Base-by-base conservation (phyloP, 495 filamentous ascomycete genomes). In the Penicillium silybi region DNA sequence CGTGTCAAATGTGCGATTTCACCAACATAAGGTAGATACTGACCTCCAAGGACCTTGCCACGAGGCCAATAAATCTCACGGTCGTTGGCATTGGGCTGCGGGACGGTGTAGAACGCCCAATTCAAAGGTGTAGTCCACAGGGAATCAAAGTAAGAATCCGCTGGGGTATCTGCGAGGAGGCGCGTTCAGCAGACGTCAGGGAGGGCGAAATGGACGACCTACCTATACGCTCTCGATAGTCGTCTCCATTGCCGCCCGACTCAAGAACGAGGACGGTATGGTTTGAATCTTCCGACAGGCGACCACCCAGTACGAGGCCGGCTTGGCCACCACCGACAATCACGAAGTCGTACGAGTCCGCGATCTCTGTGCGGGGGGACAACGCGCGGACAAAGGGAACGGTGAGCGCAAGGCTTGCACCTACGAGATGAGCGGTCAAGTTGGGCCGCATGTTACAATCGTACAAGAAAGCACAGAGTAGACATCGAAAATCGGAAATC, bases 331-430 rank as follows among this genome's bases (percentile, higher is more conserved):
- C 75, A 13, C 77, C 75, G 6, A 75, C 66, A 41, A 79, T 65
- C 39, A 80, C 63, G 58, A 77, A 79, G 42, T 77, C 75, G 35
- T 78, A 79, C 1, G 60, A 49, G 29, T 63, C 58, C 6, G 52
- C 50, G 29, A 67, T 66, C 48, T 62, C 29, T 19, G 64, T 64
- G 29, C 66, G 58, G 37, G 66, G 66, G 5, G 59, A 47, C 16
- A 69, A 55, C 6, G 61, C 64, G 41, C 52, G 47, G 7, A 27
- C 53, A 10, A 50, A 16, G 23, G 53, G 50, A 37, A 57, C 19
- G 17, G 41, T 48, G 22, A 51, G 7, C 9, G 22, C 32, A 17
- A 51, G 48, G 27, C 48, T 26, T 19, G 41, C 25, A 26, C 48
- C 17, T 5, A 51, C 35, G 19, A 44, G 22, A 13, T 27, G 48